A percentile compares a stretch with the other conserved stretches of the same genome.
Conservation (phyloP, 2,329 filamentous ascomycete genomes). For the Colletotrichum sp. region DNA sequence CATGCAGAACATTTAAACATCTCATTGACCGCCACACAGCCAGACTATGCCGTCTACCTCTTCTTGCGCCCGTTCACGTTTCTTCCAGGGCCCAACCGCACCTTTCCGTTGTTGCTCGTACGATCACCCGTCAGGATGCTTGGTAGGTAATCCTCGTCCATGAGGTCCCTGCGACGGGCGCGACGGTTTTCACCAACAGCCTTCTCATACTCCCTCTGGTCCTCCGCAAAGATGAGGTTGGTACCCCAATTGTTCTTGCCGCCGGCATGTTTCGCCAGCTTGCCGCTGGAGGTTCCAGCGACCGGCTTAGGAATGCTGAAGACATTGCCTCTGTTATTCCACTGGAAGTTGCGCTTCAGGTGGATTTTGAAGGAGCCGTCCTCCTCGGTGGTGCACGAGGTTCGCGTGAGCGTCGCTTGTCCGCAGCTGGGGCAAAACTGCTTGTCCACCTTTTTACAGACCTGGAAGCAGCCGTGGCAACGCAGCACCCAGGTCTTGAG, state of each 20-base stretch:
- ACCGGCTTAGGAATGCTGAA: constrained; percentile 93
- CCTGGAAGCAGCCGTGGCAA: constrained; percentile 91
- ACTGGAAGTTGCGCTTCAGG: constrained; percentile 94
- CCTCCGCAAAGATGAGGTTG: constrained; percentile 85
- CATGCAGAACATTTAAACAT: constrained; percentile 20
- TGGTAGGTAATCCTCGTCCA: constrained; percentile 95
- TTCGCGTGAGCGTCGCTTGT: constrained; percentile 82
- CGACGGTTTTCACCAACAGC: constrained; percentile 69
- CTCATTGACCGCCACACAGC: neutral
- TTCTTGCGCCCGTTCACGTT: constrained; percentile 68
- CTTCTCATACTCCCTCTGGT: constrained; percentile 89
- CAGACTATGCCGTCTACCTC: neutral
- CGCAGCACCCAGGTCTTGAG: constrained; percentile 90
- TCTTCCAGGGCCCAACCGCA: constrained; percentile 83
- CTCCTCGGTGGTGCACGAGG: constrained; percentile 83
- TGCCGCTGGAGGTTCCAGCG: constrained; percentile 80
- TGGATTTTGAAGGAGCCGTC: constrained; percentile 84
- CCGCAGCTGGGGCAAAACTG: constrained; percentile 95
- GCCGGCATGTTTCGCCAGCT: constrained; percentile 64
- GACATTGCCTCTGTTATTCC: constrained; percentile 90
- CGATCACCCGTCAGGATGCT: constrained; percentile 83
- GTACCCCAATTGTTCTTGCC: constrained; percentile 89
- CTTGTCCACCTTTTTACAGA: constrained; percentile 81
- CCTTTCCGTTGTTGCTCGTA: constrained; percentile 65
- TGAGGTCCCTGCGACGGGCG: constrained; percentile 77